Percentiles rank a stretch among this genome's conserved stretches.
Conservation (phyloP, 495 filamentous ascomycete species). For the Achaetomiella virescens region DNA sequence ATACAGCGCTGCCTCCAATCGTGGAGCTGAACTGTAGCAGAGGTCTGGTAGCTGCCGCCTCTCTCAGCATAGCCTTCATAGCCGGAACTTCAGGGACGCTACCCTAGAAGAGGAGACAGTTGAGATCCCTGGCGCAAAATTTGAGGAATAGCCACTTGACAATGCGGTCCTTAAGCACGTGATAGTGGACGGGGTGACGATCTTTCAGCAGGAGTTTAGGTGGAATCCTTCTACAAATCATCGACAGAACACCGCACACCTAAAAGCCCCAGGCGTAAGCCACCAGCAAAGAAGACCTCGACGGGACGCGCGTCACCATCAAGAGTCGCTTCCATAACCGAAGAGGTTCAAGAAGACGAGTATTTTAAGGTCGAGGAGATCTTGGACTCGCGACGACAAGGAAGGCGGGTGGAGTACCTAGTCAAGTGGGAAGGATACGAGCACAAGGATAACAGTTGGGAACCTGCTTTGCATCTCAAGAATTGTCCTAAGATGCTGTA, state of each 20-base stretch:
- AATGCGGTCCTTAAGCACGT: constrained; percentile 1
- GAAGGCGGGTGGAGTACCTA: constrained; percentile 11
- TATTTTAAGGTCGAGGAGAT: constrained; percentile 18
- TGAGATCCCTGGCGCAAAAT: constrained; percentile 1
- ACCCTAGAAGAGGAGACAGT: constrained; percentile 10
- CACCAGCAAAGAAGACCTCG: constrained; percentile 16
- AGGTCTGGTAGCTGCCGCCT: constrained; percentile 6
- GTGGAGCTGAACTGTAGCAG: not conserved
- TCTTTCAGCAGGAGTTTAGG: not conserved
- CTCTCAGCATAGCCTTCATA: constrained; percentile 7
- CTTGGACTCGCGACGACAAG: constrained; percentile 4
- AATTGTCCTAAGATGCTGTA: constrained; percentile 11
- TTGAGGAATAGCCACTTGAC: constrained; percentile 5
- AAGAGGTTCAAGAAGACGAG: constrained; percentile 13
- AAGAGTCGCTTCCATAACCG: constrained; percentile 10
- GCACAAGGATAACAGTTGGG: constrained; percentile 17
- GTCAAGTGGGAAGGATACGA: constrained; percentile 17
- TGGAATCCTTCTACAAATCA: constrained; percentile 12
- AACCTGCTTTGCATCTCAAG: constrained; percentile 15
- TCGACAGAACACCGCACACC: constrained; percentile 5
- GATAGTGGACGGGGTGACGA: not conserved
- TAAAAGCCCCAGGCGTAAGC: constrained; percentile 10
- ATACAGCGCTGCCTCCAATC: constrained; percentile 9
- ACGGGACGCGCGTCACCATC: constrained; percentile 12
- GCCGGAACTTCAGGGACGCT: constrained; percentile 1